phyloP scores from a whole-genome alignment of 306 rosid species.

The Abrus precatorius region DNA sequence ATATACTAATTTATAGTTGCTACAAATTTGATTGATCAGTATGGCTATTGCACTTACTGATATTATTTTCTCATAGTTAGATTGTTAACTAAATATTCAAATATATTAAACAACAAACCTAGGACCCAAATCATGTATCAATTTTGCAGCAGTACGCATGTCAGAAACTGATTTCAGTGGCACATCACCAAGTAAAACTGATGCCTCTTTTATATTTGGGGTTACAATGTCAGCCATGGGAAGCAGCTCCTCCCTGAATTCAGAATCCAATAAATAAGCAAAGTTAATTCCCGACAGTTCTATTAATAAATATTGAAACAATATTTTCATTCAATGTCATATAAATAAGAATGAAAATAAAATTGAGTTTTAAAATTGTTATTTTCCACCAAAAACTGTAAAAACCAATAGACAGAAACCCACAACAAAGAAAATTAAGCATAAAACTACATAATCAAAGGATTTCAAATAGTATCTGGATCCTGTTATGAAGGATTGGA shows the following conservation, averaged over 20 bases:
- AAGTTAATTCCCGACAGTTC: constrained; percentile 40
- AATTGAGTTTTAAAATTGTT: background rate
- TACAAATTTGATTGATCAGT: background rate
- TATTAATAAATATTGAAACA: constrained; percentile 21
- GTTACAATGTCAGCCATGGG: constrained; percentile 90
- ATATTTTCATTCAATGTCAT: constrained; percentile 12
- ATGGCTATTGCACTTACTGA: constrained; percentile 16
- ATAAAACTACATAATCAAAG: background rate
- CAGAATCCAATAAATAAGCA: constrained; percentile 47
- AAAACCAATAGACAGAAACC: constrained; percentile 21
- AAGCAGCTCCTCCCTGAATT: constrained; percentile 84
- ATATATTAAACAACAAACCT: constrained; percentile 60
- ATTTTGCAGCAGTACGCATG: constrained; percentile 86
- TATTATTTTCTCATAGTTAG: constrained; percentile 9
- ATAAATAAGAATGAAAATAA: constrained; percentile 8
- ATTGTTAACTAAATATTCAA: constrained; percentile 21
- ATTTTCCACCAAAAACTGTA: background rate
- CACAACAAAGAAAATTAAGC: constrained; percentile 1
- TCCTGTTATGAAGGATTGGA: background rate
- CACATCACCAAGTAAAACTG: constrained; percentile 77
- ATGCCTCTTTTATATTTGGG: constrained; percentile 93
- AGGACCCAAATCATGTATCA: constrained; percentile 82
- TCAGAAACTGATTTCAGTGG: constrained; percentile 80
- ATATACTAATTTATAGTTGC: background rate
- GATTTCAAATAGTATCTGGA: background rate